These are phyloP conservation scores for Fusarium secorum DNA, from an alignment of 2,329 filamentous ascomycete genomes.

Conservation along the genomic window DNA sequence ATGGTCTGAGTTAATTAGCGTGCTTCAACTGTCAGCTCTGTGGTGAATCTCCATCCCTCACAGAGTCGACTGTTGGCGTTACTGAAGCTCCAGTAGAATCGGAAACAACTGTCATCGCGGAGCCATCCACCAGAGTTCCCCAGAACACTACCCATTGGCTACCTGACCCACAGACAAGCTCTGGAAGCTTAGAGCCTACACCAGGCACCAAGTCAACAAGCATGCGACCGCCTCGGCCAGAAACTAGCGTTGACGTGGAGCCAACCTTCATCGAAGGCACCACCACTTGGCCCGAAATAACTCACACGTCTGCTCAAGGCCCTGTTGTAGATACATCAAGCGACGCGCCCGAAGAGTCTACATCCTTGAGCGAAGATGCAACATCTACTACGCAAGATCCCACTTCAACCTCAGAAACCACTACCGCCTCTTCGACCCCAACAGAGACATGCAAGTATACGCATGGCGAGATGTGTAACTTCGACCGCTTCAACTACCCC, in stretches of 20 bases:
- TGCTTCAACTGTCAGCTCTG: background rate
- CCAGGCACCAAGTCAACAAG: background rate
- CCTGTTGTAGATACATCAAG: background rate
- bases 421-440: background rate
- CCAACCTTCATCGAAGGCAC: background rate
- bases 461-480: slow-evolving; percentile 1
- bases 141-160: background rate
- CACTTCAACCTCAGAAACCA: background rate
- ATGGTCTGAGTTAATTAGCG: background rate
- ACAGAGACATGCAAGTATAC: background rate
- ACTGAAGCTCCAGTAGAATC: background rate
- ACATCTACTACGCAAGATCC: background rate
- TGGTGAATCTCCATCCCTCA: no score
- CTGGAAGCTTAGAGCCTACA: background rate
- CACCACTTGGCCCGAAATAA: background rate
- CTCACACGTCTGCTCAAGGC: background rate
- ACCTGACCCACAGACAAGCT: background rate
- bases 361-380: background rate
- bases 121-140: background rate
- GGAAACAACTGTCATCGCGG: background rate
- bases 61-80: background rate
- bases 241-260: background rate
- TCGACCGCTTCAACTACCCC: background rate
- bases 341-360: background rate
- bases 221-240: background rate